A percentile compares a stretch with the other conserved stretches of the same genome.
Evolutionary conservation across 768 basidiomycete species (phyloP).

Genomic region (Mycena amicta): DNA sequence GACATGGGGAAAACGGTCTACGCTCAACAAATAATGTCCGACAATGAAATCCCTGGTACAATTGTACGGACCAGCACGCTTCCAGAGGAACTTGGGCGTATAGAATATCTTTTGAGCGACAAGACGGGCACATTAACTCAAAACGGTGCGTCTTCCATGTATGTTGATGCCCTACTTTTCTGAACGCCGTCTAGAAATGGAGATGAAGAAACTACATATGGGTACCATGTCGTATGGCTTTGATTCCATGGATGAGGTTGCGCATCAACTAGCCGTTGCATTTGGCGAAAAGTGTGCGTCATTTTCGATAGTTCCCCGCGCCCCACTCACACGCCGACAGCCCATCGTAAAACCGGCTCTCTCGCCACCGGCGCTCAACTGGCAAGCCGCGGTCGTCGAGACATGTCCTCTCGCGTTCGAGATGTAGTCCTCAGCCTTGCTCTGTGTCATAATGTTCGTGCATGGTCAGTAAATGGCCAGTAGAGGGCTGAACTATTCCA

Average conservation of each 20-base stretch:
- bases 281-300: constrained; percentile 69
- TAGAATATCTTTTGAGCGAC: constrained; percentile 94
- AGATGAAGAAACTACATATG: constrained; percentile 98
- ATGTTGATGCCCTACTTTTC: constrained; percentile 5
- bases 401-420: constrained; percentile 91
- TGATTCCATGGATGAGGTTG: constrained; percentile 99
- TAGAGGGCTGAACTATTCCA: constrained; percentile 34
- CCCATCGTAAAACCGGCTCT: constrained; percentile 54
- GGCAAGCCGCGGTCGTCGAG: constrained; percentile 84
- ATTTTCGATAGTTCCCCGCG: no score
- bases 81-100: constrained; percentile 93
- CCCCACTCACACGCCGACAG: no score
- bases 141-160: constrained; percentile 66
- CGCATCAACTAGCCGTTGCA: constrained; percentile 85
- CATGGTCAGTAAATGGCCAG: not conserved
- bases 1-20: constrained; percentile 99
- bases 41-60: constrained; percentile 89
- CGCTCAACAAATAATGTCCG: constrained; percentile 92
- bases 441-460: constrained; percentile 89
- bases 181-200: constrained; percentile 79
- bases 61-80: constrained; percentile 98
- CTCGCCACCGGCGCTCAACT: constrained; percentile 77
- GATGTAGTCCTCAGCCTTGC: constrained; percentile 94
- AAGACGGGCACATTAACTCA: constrained; percentile 98
- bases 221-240: constrained; percentile 96